These are phyloP conservation scores for Astraeus odoratus DNA, from an alignment of 768 basidiomycete species.

Conservation along the genomic window DNA sequence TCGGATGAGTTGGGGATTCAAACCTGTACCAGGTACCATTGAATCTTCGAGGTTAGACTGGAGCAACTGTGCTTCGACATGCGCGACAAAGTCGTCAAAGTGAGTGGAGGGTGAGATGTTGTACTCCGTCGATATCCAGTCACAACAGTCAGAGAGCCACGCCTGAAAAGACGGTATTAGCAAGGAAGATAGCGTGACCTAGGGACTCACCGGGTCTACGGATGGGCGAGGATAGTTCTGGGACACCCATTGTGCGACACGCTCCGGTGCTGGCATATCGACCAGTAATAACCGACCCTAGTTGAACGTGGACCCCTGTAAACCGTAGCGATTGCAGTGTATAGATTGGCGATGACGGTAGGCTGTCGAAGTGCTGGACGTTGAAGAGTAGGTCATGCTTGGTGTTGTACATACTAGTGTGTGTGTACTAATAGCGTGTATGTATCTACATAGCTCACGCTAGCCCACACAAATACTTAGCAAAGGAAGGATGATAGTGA, in stretches of 20 bases:
- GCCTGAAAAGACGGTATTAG: constrained; percentile 36
- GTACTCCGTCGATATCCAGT: constrained; percentile 50
- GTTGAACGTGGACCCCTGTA: too few relatives aligned
- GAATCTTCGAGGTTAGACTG: constrained; percentile 69
- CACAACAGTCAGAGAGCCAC: constrained; percentile 71
- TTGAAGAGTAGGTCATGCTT: too few relatives aligned
- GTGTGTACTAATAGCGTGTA: too few relatives aligned
- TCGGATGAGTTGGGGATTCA: constrained; percentile 27
- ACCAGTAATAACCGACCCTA: too few relatives aligned
- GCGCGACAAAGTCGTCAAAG: constrained; percentile 44
- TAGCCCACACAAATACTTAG: too few relatives aligned
- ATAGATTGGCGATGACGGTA: too few relatives aligned
- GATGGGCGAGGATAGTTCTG: constrained; percentile 51
- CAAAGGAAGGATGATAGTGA: too few relatives aligned
- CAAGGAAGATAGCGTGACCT: background rate
- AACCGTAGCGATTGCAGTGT: too few relatives aligned
- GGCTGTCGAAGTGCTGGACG: too few relatives aligned
- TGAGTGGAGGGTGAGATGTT: constrained; percentile 39
- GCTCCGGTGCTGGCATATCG: constrained; percentile 21
- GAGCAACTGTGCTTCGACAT: constrained; percentile 61
- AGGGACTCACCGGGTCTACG: constrained; percentile 50
- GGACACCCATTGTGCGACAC: constrained; percentile 48
- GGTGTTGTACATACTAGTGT: too few relatives aligned
- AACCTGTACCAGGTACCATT: constrained; percentile 62
- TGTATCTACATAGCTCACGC: too few relatives aligned